Base-by-base conservation (phyloP, 139 green algal genomes). In the Spirogloea muscicola region DNA sequence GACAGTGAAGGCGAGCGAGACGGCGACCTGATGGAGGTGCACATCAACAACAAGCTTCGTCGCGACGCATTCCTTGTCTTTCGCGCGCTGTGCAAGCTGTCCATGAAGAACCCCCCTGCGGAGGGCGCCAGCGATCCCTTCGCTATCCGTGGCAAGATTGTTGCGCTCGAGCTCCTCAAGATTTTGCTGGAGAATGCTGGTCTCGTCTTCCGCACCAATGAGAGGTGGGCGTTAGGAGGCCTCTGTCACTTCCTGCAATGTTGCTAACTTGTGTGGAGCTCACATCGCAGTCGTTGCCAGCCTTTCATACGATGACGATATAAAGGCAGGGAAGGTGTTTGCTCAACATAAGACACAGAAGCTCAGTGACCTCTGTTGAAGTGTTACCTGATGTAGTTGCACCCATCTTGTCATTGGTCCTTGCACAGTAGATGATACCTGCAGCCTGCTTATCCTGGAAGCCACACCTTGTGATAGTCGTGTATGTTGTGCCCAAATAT, bases 171-270 rank as follows among this genome's bases (percentile, higher is more conserved):
- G 62, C 57, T 77, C 9, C 9, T 77, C 3, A 94, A 93, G 76
- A 77, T 96, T 51, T 58, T 97, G 63, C 83, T 98, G 72, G 91
- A 96, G 79, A 96, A 96, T 86, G 90, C 85, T 68, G 92, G 92
- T 0, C 82, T 81, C 29, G 5, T 9, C 36, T 48, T 72, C 9
- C 29, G 27, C 18, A 49, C 25, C 39, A 59, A 39, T 5, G 33
- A 75, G 58, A 76, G 51, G 59, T 68, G 25, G 43, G n/a, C n/a
- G 55, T 44, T 13, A 64, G 55, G 13, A 13, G 10, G 9, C 9
- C 55, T 64, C 9, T 64, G 10, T 13, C 31, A 41, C 55, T 16
- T 16, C 27, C 55, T 64, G 55, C 29, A n/a, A n/a, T n/a, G n/a
- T n/a, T n/a, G n/a, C n/a, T n/a, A n/a, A n/a, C n/a, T n/a, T n/a